Conservation (phyloP, 1,284 basidiomycete genomes). For the Tilletia caries region DNA sequence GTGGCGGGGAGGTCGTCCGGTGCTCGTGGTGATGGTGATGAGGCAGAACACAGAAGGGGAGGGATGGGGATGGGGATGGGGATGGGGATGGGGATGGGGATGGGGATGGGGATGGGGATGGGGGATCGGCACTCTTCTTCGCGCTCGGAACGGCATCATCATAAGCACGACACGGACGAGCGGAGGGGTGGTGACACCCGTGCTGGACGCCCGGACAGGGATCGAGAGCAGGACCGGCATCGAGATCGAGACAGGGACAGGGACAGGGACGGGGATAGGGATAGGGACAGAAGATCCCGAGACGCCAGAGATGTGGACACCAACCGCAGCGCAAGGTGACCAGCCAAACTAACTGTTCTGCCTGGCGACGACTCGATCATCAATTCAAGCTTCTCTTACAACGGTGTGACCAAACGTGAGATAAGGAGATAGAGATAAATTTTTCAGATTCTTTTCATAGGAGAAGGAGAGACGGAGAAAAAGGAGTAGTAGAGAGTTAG, state of each 20-base stretch:
- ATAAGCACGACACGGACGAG: slow-evolving; percentile 16
- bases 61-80: not conserved
- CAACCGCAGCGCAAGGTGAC: no score
- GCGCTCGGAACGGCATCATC: slow-evolving; percentile 6
- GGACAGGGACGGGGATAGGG: no score
- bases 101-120: not conserved
- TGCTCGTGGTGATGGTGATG: not conserved
- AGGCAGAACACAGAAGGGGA: not conserved
- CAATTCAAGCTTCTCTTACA: no score
- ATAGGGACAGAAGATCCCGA: no score
- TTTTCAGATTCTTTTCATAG: not conserved
- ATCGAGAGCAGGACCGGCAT: no score
- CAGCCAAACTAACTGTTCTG: no score
- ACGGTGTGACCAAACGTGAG: no score
- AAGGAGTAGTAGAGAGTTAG: slow-evolving; percentile 14
- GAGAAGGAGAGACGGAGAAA: slow-evolving; percentile 14
- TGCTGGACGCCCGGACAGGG: not conserved
- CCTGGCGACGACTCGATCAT: no score
- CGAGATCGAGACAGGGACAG: no score
- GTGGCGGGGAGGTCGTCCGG: not conserved
- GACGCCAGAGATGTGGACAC: no score
- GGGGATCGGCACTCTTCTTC: not conserved
- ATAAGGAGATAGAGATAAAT: no score
- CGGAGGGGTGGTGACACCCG: slow-evolving; percentile 13
- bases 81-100: not conserved